Evolutionary conservation across 208 protist species (phyloP).

Genomic region (Trypanosoma lewisi): DNA sequence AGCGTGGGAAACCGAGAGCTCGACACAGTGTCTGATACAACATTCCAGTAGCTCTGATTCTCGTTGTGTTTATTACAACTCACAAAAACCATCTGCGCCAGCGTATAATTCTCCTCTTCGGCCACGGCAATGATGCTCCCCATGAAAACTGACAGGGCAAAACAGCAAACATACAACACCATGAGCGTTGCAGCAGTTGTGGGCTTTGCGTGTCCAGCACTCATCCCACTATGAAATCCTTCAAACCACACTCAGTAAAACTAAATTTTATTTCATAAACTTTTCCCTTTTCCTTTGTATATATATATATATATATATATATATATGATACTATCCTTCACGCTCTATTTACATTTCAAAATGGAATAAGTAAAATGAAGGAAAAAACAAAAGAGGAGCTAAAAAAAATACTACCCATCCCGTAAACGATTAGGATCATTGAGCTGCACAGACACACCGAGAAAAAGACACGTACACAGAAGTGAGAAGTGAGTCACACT

Average conservation of each 20-base stretch:
- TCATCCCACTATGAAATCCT: background rate
- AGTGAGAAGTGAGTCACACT: too few relatives aligned
- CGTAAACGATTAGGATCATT: too few relatives aligned
- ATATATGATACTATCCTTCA: too few relatives aligned
- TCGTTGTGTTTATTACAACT: conserved; percentile 77
- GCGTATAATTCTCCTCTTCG: conserved; percentile 4
- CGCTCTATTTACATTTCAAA: conserved; percentile 5
- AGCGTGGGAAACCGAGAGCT: background rate
- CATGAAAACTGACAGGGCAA: background rate
- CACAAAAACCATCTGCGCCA: conserved; percentile 62
- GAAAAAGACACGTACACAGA: background rate
- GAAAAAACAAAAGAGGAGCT: conserved; percentile 2
- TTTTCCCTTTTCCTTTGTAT: too few relatives aligned
- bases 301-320: too few relatives aligned
- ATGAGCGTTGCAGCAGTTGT: background rate
- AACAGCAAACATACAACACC: background rate
- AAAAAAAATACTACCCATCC: conserved; percentile 5
- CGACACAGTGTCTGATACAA: conserved; percentile 37
- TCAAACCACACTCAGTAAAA: too few relatives aligned
- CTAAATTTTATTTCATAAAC: background rate
- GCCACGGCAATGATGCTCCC: background rate
- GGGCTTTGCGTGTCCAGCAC: background rate
- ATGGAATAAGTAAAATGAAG: conserved; percentile 8
- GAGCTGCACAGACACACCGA: background rate
- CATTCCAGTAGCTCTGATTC: conserved; percentile 66